These are phyloP conservation scores for Salix exigua DNA, from an alignment of 345 rosid species.

Conservation along the genomic window DNA sequence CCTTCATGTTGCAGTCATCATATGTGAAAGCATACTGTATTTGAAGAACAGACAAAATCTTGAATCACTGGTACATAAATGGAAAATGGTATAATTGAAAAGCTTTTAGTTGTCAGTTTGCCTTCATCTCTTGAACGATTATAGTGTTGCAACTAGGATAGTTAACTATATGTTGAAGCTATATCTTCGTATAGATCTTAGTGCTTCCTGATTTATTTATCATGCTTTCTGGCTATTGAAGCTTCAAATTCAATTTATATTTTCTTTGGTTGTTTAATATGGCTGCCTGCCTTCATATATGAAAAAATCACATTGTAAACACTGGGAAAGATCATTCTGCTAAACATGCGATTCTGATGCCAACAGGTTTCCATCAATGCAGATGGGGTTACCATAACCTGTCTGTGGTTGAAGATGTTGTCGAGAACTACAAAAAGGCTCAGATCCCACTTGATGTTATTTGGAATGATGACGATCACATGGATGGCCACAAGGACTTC, in stretches of 20 bases:
- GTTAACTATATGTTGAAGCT: background rate
- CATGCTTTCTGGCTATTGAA: background rate
- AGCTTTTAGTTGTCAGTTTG: background rate
- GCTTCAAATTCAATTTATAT: background rate
- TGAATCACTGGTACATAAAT: background rate
- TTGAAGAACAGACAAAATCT: background rate
- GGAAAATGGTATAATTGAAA: background rate
- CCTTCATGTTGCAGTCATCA: background rate
- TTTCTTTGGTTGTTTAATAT: background rate
- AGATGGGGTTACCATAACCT: constrained; percentile 97
- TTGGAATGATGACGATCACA: constrained; percentile 98
- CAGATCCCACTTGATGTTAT: constrained; percentile 90
- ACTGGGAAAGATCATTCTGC: background rate
- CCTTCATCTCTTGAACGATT: background rate
- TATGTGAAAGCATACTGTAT: background rate
- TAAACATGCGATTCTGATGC: constrained; percentile 6
- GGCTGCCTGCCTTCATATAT: background rate
- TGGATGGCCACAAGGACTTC: constrained; percentile 93
- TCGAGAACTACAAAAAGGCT: constrained; percentile 72
- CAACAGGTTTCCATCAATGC: constrained; percentile 91
- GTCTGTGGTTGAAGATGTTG: constrained; percentile 93
- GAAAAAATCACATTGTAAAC: background rate
- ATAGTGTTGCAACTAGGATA: background rate
- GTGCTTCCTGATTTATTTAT: background rate
- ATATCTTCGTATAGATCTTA: background rate